These are phyloP conservation scores for Lentithecium fluviatile DNA, from an alignment of 495 filamentous ascomycete species.

Conservation along the genomic window DNA sequence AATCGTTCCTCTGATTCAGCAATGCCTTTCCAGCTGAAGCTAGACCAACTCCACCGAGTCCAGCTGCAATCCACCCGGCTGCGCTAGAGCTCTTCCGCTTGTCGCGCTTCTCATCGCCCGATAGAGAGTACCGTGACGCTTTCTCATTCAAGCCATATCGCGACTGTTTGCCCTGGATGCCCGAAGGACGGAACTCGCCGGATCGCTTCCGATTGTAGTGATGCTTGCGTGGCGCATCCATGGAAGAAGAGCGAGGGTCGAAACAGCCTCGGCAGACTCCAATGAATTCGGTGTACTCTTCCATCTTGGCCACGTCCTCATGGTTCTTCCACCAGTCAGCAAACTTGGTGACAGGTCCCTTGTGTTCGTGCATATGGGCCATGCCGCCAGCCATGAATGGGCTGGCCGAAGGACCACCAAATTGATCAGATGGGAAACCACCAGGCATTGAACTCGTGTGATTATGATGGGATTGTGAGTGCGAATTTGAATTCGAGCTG, in stretches of 20 bases:
- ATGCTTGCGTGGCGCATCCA: slow-evolving; percentile 65
- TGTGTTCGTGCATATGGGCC: slow-evolving; percentile 40
- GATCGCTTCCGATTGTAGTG: slow-evolving; percentile 47
- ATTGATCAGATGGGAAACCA: slow-evolving; percentile 14
- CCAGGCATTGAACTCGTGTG: slow-evolving; percentile 38
- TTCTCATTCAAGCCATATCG: slow-evolving; percentile 26
- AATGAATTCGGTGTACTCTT: slow-evolving; percentile 71
- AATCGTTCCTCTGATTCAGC: slow-evolving; percentile 53
- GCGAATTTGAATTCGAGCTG: background rate
- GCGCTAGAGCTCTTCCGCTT: slow-evolving; percentile 48
- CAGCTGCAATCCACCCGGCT: slow-evolving; percentile 54
- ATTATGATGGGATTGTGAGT: slow-evolving; percentile 47
- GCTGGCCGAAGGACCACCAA: slow-evolving; percentile 6
- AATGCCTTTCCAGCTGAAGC: slow-evolving; percentile 52
- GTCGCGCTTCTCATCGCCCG: slow-evolving; percentile 47
- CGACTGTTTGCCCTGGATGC: slow-evolving; percentile 34
- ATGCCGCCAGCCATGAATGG: slow-evolving; percentile 29
- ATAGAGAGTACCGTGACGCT: slow-evolving; percentile 52
- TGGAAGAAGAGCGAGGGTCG: slow-evolving; percentile 58
- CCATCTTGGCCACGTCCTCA: slow-evolving; percentile 66
- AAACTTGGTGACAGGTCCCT: slow-evolving; percentile 56
- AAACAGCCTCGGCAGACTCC: slow-evolving; percentile 70
- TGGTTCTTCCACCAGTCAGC: slow-evolving; percentile 66
- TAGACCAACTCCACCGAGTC: slow-evolving; percentile 50
- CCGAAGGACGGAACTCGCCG: slow-evolving; percentile 32